phyloP scores from a whole-genome alignment of 164 flowering plant species.

The Stephania japonica region DNA sequence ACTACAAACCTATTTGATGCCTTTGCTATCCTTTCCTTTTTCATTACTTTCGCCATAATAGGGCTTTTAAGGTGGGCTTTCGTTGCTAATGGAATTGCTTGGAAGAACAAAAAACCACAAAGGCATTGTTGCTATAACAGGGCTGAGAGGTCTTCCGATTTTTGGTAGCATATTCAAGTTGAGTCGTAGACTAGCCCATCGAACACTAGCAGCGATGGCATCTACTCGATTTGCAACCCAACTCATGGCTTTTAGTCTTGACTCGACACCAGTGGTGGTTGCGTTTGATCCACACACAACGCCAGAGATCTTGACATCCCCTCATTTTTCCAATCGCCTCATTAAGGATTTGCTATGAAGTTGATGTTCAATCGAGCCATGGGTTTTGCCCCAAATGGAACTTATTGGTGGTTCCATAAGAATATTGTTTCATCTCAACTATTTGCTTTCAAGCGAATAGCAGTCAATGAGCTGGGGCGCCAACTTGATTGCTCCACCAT shows the following conservation, averaged over 20 bases:
- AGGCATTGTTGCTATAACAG: slow-evolving; percentile 43
- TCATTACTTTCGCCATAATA: slow-evolving; percentile 12
- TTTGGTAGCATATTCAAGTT: slow-evolving; percentile 46
- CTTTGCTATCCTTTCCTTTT: slow-evolving; percentile 22
- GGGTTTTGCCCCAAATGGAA: slow-evolving; percentile 71
- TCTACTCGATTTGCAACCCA: slow-evolving; percentile 14
- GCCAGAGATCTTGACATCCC: slow-evolving; percentile 50
- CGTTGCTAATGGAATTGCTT: slow-evolving; percentile 51
- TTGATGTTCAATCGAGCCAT: slow-evolving; percentile 75
- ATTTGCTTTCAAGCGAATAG: slow-evolving; percentile 45
- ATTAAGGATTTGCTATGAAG: slow-evolving; percentile 53
- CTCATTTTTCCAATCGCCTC: slow-evolving; percentile 68
- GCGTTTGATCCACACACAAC: slow-evolving; percentile 52
- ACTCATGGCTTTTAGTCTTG: slow-evolving; percentile 75
- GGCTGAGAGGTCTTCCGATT: slow-evolving; percentile 57
- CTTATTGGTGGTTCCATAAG: slow-evolving; percentile 65
- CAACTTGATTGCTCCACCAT: slow-evolving; percentile 34
- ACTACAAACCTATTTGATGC: slow-evolving; percentile 22
- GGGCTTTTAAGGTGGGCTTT: slow-evolving; percentile 43
- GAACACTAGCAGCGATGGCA: slow-evolving; percentile 45
- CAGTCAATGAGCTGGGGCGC: slow-evolving; percentile 41
- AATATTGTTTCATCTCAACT: slow-evolving; percentile 58
- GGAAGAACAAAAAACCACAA: slow-evolving; percentile 46
- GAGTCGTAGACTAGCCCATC: slow-evolving; percentile 53
- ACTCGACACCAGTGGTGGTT: slow-evolving; percentile 54